Conservation (phyloP, 495 filamentous ascomycete genomes). For the Penicillium alfredii region DNA sequence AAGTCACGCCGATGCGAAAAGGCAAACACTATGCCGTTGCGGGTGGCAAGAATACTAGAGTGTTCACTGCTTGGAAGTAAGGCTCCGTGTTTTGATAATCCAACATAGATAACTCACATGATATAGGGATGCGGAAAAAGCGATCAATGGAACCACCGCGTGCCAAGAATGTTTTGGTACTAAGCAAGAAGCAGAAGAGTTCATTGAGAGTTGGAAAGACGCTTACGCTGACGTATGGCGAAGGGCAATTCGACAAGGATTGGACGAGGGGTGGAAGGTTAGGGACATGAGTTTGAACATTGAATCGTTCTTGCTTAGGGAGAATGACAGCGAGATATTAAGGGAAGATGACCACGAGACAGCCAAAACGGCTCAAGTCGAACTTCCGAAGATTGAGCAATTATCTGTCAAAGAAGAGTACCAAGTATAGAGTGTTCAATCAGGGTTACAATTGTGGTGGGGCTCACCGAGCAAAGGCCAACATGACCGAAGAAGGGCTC, state of each 20-base stretch:
- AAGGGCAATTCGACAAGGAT: constrained; percentile 1
- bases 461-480: too few relatives aligned
- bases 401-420: too few relatives aligned
- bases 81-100: background rate
- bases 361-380: too few relatives aligned
- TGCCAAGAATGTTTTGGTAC: background rate
- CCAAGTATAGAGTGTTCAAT: too few relatives aligned
- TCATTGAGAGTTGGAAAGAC: constrained; percentile 1
- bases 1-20: background rate
- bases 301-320: background rate
- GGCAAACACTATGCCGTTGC: constrained; percentile 1
- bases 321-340: background rate
- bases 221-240: constrained; percentile 2
- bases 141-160: background rate
- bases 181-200: constrained; percentile 1
- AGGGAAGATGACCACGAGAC: background rate
- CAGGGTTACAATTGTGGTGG: too few relatives aligned
- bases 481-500: too few relatives aligned
- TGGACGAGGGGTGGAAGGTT: constrained; percentile 1
- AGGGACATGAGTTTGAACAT: constrained; percentile 1
- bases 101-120: constrained; percentile 1
- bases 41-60: background rate
- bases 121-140: background rate
- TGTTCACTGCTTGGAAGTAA: background rate
- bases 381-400: too few relatives aligned